Evolutionary conservation across 176 grass and related monocot genomes (phyloP).

Genomic region (Oryza glaberrima): DNA sequence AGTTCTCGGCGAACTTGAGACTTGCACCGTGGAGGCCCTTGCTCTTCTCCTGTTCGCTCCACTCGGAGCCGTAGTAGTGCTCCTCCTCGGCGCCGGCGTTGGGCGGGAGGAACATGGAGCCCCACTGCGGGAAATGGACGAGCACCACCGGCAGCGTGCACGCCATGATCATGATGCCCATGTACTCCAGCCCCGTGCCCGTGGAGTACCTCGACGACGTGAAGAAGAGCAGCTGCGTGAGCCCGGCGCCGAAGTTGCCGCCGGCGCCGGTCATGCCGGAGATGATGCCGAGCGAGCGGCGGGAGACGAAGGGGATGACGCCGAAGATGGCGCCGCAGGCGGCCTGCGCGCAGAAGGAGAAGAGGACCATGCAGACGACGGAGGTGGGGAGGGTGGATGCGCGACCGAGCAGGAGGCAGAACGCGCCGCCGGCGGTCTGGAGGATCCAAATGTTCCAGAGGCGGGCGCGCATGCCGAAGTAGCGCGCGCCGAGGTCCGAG

Average conservation of each 20-base stretch:
- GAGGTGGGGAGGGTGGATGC: slow-evolving; percentile 57
- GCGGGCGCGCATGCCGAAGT: slow-evolving; percentile 75
- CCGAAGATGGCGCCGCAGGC: slow-evolving; percentile 55
- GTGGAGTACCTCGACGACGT: slow-evolving; percentile 72
- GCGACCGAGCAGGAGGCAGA: slow-evolving; percentile 67
- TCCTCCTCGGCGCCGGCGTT: slow-evolving; percentile 46
- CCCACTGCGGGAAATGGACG: slow-evolving; percentile 91
- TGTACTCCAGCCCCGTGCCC: slow-evolving; percentile 43
- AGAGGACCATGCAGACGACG: slow-evolving; percentile 71
- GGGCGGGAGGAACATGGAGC: slow-evolving; percentile 78
- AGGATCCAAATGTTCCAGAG: slow-evolving; percentile 95
- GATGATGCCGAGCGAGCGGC: slow-evolving; percentile 77
- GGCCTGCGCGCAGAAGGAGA: slow-evolving; percentile 82
- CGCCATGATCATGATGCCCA: slow-evolving; percentile 94
- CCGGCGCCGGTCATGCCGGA: slow-evolving; percentile 74
- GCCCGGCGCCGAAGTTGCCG: slow-evolving; percentile 72
- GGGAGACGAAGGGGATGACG: slow-evolving; percentile 72
- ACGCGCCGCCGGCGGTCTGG: slow-evolving; percentile 80
- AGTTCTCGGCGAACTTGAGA: slow-evolving; percentile 75
- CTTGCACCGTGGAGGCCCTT: slow-evolving; percentile 50
- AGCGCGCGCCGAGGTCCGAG: slow-evolving; percentile 59
- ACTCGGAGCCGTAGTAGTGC: slow-evolving; percentile 65
- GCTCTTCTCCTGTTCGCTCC: slow-evolving; percentile 63
- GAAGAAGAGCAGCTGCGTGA: slow-evolving; percentile 92
- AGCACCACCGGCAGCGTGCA: slow-evolving; percentile 64